Base-by-base conservation (phyloP, 192 early-diverging fungal genomes). In the Coemansia sp. region DNA sequence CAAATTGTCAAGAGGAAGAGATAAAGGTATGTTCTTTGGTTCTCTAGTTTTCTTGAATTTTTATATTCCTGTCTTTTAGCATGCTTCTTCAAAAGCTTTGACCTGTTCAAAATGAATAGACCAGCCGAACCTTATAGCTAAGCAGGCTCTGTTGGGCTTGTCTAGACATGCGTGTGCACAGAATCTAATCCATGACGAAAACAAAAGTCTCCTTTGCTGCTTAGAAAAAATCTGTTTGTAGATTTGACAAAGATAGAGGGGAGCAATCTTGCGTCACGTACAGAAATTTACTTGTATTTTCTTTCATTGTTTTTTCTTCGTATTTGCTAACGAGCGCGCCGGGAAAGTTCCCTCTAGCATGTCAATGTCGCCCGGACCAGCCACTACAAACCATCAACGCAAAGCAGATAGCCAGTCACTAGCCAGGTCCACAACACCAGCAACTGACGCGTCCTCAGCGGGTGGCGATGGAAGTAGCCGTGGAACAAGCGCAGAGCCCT, bases 281-380 rank as follows among this genome's bases (percentile, higher is more conserved):
- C 23, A 25, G 25, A 25, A 1, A 5, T 21, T 49, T 49, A 1
- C 5, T 0, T 49, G 20, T 13, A 6, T 2, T 49, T 25, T 49
- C 12, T 5, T 49, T 49, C 23, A 49, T 49, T 25, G 2, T 49
- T 25, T 49, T 49, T 8, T 4, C 4, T 49, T 4, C 6, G 2
- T 42, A 15, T 42, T 13, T 49, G 46, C 25, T 25, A 25, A 23
- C 46, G 46, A 49, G 46, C 4, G 46, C 8, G 23, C n/a, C 21
- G 21, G 12, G 46, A 13, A 6, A 25, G 21, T 21, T 35, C 21
- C 4, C 21, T 30, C 15, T 56, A 56, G 53, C 12, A 56, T 56
- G 53, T 56, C 53, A 56, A 56, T 56, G 53, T 56, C 53, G 26
- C 53, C 53, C 7, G 53, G 53, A 15, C 30, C 53, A 33, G 26